A percentile compares a stretch with the other conserved stretches of the same genome.
Conservation (phyloP, 2,329 filamentous ascomycete genomes). For the Epichloe elymi region DNA sequence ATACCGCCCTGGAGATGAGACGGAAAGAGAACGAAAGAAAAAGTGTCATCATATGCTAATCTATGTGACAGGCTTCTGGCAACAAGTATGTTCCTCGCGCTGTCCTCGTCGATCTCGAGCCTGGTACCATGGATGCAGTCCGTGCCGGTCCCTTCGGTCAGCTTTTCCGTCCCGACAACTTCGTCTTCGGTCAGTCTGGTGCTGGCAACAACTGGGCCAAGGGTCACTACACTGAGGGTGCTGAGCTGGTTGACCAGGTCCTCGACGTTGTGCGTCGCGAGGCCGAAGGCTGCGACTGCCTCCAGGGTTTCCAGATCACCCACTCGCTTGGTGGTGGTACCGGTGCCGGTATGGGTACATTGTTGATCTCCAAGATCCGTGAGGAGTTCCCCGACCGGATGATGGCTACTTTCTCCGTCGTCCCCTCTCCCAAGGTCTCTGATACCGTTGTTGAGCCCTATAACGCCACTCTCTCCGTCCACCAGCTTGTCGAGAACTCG, state of each 20-base stretch:
- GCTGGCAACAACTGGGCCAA: slow-evolving; percentile 99
- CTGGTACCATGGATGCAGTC: slow-evolving; percentile 98
- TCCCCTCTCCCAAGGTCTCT: slow-evolving; percentile 96
- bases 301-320: slow-evolving; percentile 99
- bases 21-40: not conserved
- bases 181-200: slow-evolving; percentile 98
- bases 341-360: slow-evolving; percentile 98
- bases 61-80: slow-evolving; percentile 55
- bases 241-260: slow-evolving; percentile 94
- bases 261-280: slow-evolving; percentile 97
- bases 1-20: not conserved
- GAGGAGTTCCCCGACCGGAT: slow-evolving; percentile 96
- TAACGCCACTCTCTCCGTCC: slow-evolving; percentile 96
- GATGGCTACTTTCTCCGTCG: slow-evolving; percentile 99
- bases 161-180: slow-evolving; percentile 99
- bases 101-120: slow-evolving; percentile 97
- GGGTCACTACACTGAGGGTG: slow-evolving; percentile 99
- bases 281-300: slow-evolving; percentile 96
- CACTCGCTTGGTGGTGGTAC: slow-evolving; percentile 99
- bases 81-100: slow-evolving; percentile 99
- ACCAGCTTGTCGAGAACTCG: slow-evolving; percentile 99
- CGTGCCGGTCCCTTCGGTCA: slow-evolving; percentile 94
- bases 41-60: not conserved
- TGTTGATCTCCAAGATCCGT: slow-evolving; percentile 98
- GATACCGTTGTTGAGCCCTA: slow-evolving; percentile 99